Conservation (phyloP, 495 filamentous ascomycete species). For the Penicillium maclennaniae region DNA sequence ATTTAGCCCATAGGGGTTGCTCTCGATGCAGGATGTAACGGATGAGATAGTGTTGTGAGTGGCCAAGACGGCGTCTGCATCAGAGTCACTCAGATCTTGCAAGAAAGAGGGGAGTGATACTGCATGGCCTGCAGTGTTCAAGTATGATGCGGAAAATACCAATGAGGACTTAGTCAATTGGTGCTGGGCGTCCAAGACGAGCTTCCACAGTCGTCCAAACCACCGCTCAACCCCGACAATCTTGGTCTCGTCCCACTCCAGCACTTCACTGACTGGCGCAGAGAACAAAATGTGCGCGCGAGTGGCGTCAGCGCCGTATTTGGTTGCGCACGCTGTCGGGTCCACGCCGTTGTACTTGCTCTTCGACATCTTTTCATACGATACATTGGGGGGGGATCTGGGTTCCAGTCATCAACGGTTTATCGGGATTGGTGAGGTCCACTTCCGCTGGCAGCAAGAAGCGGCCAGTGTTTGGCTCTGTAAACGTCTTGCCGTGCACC, state of each 20-base stretch:
- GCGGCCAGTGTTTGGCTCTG: conserved; percentile 66
- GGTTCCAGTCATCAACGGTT: conserved; percentile 58
- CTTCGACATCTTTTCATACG: conserved; percentile 94
- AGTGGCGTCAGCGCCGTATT: conserved; percentile 79
- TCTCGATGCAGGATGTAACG: conserved; percentile 66
- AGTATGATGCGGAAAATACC: conserved; percentile 13
- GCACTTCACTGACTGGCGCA: conserved; percentile 73
- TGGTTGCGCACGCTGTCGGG: conserved; percentile 62
- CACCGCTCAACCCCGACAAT: conserved; percentile 78
- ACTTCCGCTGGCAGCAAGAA: conserved; percentile 79
- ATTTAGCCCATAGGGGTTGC: conserved; percentile 67
- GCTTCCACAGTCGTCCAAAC: conserved; percentile 62
- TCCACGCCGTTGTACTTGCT: conserved; percentile 94
- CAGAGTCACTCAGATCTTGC: conserved; percentile 40
- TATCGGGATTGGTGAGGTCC: conserved; percentile 53
- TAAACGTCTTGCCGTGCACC: conserved; percentile 84
- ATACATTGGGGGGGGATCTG: conserved; percentile 52
- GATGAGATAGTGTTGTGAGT: conserved; percentile 63
- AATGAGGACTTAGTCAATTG: conserved; percentile 22
- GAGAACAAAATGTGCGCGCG: conserved; percentile 85
- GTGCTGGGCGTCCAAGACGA: conserved; percentile 42
- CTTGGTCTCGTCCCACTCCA: conserved; percentile 85
- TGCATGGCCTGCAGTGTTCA: conserved; percentile 20
- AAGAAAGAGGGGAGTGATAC: conserved; percentile 26
- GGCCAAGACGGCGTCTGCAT: conserved; percentile 56